These are phyloP conservation scores for Taiozyma sp. DNA, from an alignment of 1,139 yeast species.

Conservation along the genomic window DNA sequence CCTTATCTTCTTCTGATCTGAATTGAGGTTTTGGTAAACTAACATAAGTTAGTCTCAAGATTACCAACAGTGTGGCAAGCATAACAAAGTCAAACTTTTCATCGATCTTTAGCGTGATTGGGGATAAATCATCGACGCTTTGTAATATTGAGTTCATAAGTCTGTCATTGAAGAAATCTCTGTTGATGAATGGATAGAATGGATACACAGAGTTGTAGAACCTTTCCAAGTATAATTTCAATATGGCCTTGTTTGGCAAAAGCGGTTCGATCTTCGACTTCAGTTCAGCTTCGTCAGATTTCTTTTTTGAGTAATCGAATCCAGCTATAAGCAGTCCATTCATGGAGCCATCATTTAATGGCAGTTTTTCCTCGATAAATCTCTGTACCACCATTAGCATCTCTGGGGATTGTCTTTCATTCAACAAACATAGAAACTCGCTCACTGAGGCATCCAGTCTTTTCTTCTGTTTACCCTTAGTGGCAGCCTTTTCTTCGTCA, in stretches of 20 bases:
- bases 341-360: constrained; percentile 8
- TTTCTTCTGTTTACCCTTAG: constrained; percentile 9
- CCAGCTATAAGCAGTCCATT: constrained; percentile 8
- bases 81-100: constrained; percentile 36
- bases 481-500: constrained; percentile 5
- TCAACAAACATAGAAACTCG: constrained; percentile 13
- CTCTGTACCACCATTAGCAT: constrained; percentile 13
- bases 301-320: neutral
- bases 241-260: constrained; percentile 33
- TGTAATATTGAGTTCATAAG: constrained; percentile 12
- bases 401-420: constrained; percentile 18
- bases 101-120: constrained; percentile 23
- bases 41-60: constrained; percentile 38
- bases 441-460: constrained; percentile 20
- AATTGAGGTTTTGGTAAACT: constrained; percentile 18
- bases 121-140: constrained; percentile 15
- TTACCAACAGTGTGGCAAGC: constrained; percentile 36
- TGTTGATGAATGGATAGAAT: constrained; percentile 42
- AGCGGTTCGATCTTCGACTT: constrained; percentile 22
- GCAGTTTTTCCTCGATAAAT: constrained; percentile 14
- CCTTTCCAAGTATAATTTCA: constrained; percentile 30
- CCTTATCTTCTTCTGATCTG: constrained; percentile 8
- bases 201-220: constrained; percentile 41
- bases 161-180: constrained; percentile 24
- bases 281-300: constrained; percentile 1